Base-by-base conservation (phyloP, 2,329 filamentous ascomycete species). In the Blastomyces gilchristii region DNA sequence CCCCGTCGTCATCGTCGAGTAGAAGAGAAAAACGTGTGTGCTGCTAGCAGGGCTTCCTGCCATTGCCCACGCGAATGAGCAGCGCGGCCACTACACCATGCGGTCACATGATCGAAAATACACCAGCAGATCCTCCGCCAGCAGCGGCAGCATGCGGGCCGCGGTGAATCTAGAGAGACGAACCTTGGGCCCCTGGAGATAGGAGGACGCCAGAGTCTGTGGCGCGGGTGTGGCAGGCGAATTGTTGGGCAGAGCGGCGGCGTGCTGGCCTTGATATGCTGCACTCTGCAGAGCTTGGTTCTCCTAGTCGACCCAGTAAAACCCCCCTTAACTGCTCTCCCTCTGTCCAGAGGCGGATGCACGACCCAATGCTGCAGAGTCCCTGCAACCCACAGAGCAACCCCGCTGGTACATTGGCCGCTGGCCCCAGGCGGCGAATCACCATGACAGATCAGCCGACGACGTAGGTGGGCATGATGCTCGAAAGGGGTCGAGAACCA, bases 71-170 rank as follows among this genome's bases (percentile, higher is more conserved):
- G 52, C 68, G 68, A 71, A 68, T 71, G 56, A 58, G 18, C 41
- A 34, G 39, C 60, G 34, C 34, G 61, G 57, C 60, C 62, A 62
- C 58, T 62, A 66, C 66, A 65, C 67, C 69, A 67, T 53, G 14
- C 65, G 53, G 66, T 71, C 70, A 71, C 68, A 70, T 71, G 70
- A 71, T 65, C 65, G 64, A 66, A 68, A 67, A 65, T 62, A 56
- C 64, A 67, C 68, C 67, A 67, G 63, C 67, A 68, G 69, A 67
- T 67, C 65, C 62, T 60, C 60, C 58, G 57, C 62, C 63, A 61
- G 66, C 66, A 63, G 66, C 66, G 63, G 66, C 61, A 67, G 66
- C 47, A 60, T 65, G 65, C 66, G 64, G 57, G 66, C 53, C 61
- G 58, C 58, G 50, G 64, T 62, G 63, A 66, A 66, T 65, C 61